These are phyloP conservation scores for Epichloe elymi DNA, from an alignment of 2,329 filamentous ascomycete species.

Conservation along the genomic window DNA sequence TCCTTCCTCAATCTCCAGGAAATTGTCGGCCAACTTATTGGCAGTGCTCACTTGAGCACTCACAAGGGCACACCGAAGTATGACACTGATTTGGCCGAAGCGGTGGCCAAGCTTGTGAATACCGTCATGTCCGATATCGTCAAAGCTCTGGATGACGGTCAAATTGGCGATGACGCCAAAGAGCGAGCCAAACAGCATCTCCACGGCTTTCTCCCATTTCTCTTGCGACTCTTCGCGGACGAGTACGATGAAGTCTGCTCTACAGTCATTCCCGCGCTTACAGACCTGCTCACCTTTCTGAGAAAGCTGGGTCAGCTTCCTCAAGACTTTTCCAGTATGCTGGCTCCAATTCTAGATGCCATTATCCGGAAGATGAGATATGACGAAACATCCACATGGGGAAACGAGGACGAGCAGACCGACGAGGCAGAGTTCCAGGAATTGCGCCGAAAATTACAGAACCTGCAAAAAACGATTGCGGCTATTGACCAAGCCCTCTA, in stretches of 20 bases:
- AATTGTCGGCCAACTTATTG: conserved; percentile 75
- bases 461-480: conserved; percentile 84
- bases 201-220: conserved; percentile 69
- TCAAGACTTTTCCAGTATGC: conserved; percentile 63
- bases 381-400: conserved; percentile 89
- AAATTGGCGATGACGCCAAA: conserved; percentile 49
- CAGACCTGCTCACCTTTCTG: conserved; percentile 81
- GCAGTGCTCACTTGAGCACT: conserved; percentile 67
- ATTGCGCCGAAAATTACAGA: conserved; percentile 75
- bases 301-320: conserved; percentile 68
- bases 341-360: conserved; percentile 78
- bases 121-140: conserved; percentile 79
- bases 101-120: conserved; percentile 91
- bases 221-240: conserved; percentile 90
- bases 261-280: conserved; percentile 84
- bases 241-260: conserved; percentile 98
- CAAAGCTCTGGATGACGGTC: conserved; percentile 60
- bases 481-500: conserved; percentile 80
- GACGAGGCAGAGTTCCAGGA: conserved; percentile 98
- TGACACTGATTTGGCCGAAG: conserved; percentile 90
- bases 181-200: conserved; percentile 70
- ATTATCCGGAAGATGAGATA: conserved; percentile 96
- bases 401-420: conserved; percentile 83
- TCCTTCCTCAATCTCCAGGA: conserved; percentile 75
- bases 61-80: conserved; percentile 73